Evolutionary conservation across 257 asterid species (phyloP).

Genomic region (Solanum commersonii): DNA sequence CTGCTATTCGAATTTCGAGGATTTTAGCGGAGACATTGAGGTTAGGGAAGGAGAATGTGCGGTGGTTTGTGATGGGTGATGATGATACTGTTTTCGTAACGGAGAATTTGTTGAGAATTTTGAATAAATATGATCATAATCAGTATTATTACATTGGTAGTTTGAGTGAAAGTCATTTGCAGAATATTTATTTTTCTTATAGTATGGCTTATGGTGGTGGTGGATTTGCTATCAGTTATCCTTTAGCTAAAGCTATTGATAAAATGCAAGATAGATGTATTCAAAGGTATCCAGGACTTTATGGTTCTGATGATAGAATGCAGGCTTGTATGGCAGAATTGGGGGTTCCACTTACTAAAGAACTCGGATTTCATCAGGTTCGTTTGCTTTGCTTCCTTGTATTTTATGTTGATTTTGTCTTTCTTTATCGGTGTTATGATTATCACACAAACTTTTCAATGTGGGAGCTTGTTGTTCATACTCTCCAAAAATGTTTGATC

Average conservation of each 20-base stretch:
- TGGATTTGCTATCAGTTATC: slow-evolving; percentile 12
- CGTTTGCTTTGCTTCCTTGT: not conserved
- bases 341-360: slow-evolving; percentile 9
- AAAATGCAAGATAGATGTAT: slow-evolving; percentile 13
- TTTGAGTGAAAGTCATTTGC: slow-evolving; percentile 11
- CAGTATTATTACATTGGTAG: slow-evolving; percentile 13
- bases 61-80: slow-evolving; percentile 95
- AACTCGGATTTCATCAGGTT: slow-evolving; percentile 12
- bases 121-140: slow-evolving; percentile 10
- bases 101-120: slow-evolving; percentile 38
- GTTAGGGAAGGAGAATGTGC: slow-evolving; percentile 35
- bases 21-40: slow-evolving; percentile 66
- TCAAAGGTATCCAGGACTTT: slow-evolving; percentile 11
- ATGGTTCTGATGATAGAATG: slow-evolving; percentile 19
- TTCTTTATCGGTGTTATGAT: not conserved
- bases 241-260: slow-evolving; percentile 3
- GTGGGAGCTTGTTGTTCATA: not conserved
- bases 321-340: slow-evolving; percentile 21
- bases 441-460: not conserved
- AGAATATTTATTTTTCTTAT: slow-evolving; percentile 50
- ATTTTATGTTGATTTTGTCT: not conserved
- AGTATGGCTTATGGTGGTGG: slow-evolving; percentile 19
- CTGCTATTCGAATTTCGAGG: slow-evolving; percentile 75
- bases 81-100: slow-evolving; percentile 79
- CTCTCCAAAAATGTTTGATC: not conserved